These are phyloP conservation scores for Volvox africanus DNA, from an alignment of 139 green algal species.

Conservation along the genomic window DNA sequence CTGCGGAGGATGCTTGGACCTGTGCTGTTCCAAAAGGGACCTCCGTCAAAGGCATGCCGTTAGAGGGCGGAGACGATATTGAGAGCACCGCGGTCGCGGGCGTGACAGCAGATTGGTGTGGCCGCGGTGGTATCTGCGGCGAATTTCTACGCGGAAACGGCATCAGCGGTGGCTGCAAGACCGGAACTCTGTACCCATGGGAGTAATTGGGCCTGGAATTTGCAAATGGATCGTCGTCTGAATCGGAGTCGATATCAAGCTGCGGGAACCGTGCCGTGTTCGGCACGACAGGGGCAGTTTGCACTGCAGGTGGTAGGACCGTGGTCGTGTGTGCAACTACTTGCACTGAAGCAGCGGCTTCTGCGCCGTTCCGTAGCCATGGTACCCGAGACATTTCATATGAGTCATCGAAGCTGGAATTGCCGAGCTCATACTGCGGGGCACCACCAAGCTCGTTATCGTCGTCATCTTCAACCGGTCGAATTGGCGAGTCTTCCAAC, in stretches of 20 bases:
- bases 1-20: too few species aligned
- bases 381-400: background rate
- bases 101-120: background rate
- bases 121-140: background rate
- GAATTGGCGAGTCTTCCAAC: background rate
- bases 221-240: constrained; percentile 11
- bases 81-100: too few species aligned
- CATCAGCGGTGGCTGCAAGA: background rate
- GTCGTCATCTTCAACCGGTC: background rate
- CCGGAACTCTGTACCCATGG: background rate
- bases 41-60: background rate
- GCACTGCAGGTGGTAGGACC: background rate
- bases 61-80: background rate
- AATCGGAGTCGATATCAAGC: background rate
- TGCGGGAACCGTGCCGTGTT: background rate
- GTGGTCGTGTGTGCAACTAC: background rate
- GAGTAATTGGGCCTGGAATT: background rate
- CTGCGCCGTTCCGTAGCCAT: background rate
- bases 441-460: background rate
- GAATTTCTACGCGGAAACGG: background rate
- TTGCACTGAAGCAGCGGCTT: background rate
- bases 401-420: background rate
- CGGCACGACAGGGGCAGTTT: background rate
- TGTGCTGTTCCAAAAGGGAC: background rate
- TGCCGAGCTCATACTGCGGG: background rate